Evolutionary conservation across 495 filamentous ascomycete genomes (phyloP).

Genomic region (Penicillium ucsense): DNA sequence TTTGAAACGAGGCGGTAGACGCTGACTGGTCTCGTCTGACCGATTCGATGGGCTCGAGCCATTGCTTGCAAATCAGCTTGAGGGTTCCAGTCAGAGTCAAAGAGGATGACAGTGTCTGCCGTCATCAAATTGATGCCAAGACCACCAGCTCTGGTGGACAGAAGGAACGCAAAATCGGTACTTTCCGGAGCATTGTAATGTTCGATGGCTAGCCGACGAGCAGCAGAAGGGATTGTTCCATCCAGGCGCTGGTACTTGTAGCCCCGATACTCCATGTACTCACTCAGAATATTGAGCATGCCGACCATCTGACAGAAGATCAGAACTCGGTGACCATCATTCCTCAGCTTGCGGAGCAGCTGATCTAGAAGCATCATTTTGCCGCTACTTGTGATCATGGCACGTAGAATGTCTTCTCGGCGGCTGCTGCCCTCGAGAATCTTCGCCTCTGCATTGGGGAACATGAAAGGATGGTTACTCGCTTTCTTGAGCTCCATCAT

Average conservation of each 20-base stretch:
- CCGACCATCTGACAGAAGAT: slow-evolving; percentile 99
- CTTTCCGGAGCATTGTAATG: slow-evolving; percentile 95
- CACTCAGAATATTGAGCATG: slow-evolving; percentile 91
- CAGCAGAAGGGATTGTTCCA: slow-evolving; percentile 78
- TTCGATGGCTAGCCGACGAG: slow-evolving; percentile 86
- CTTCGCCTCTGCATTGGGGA: slow-evolving; percentile 81
- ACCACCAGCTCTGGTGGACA: slow-evolving; percentile 92
- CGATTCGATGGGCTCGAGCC: slow-evolving; percentile 95
- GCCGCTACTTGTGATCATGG: slow-evolving; percentile 88
- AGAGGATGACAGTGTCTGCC: slow-evolving; percentile 93
- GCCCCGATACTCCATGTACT: slow-evolving; percentile 82
- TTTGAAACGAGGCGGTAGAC: slow-evolving; percentile 94
- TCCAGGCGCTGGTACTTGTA: slow-evolving; percentile 91
- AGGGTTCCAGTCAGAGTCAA: slow-evolving; percentile 99
- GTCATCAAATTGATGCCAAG: slow-evolving; percentile 99
- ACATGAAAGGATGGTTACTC: slow-evolving; percentile 98
- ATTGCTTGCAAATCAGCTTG: slow-evolving; percentile 98
- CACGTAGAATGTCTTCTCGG: slow-evolving; percentile 80
- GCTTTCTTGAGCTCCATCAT: slow-evolving; percentile 99
- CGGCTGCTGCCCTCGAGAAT: slow-evolving; percentile 65
- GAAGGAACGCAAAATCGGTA: slow-evolving; percentile 88
- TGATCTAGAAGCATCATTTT: slow-evolving; percentile 99
- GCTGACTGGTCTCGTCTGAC: slow-evolving; percentile 89
- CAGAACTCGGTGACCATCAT: slow-evolving; percentile 86
- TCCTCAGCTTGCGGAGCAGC: slow-evolving; percentile 80